A percentile compares a stretch with the other conserved stretches of the same genome.
These are phyloP conservation scores for Phallus indusiatus DNA, from an alignment of 768 basidiomycete species.

Conservation along the genomic window DNA sequence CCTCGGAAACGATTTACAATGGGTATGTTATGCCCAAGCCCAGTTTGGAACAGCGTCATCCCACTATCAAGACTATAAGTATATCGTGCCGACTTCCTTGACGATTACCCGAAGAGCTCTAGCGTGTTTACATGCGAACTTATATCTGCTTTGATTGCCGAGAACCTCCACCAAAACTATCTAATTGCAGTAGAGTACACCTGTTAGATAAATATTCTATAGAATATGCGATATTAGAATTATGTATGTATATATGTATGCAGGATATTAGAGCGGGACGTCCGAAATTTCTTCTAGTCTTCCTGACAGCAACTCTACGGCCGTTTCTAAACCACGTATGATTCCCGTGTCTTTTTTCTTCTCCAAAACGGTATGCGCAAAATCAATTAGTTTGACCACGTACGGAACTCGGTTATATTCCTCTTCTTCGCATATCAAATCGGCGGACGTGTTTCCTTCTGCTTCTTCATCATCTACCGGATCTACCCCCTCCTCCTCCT, in stretches of 20 bases:
- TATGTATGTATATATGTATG: not conserved
- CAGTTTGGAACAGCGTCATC: no score
- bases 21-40: no score
- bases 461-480: constrained; percentile 17
- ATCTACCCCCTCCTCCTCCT: not conserved
- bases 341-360: constrained; percentile 71
- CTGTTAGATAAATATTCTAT: not conserved
- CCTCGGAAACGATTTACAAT: no score
- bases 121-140: no score
- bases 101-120: no score
- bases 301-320: constrained; percentile 50
- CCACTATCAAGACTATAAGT: no score
- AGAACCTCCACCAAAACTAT: no score
- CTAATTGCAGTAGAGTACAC: no score
- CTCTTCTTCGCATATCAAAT: constrained; percentile 15
- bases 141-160: no score
- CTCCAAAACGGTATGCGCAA: constrained; percentile 72
- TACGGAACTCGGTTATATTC: constrained; percentile 30
- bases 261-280: not conserved
- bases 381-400: constrained; percentile 81
- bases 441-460: constrained; percentile 29
- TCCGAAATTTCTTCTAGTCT: constrained; percentile 36
- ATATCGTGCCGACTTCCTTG: no score
- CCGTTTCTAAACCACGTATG: constrained; percentile 60
- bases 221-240: not conserved